A percentile compares a stretch with the other conserved stretches of the same genome.
These are phyloP conservation scores for Entomortierella lignicola DNA, from an alignment of 192 early-diverging fungal genomes.

Conservation along the genomic window DNA sequence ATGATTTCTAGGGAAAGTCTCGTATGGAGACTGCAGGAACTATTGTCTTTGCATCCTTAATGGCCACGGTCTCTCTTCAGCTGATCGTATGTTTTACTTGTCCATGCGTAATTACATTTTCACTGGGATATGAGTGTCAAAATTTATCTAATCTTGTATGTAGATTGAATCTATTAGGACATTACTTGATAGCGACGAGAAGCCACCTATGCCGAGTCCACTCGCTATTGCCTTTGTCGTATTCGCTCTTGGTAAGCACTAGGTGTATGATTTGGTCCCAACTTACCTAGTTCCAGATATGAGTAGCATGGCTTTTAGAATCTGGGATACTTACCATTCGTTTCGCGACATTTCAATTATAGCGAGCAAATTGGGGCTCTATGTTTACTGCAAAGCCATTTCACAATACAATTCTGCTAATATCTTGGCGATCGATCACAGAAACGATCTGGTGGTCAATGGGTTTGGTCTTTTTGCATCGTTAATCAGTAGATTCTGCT, in stretches of 20 bases:
- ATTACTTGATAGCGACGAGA: conserved; percentile 58
- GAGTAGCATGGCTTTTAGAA: no score
- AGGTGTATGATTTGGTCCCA: no score
- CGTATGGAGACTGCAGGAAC: conserved; percentile 86
- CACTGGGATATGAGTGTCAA: no score
- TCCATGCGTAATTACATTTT: no score
- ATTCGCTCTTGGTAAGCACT: conserved; percentile 62
- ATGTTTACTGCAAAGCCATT: conserved; percentile 74
- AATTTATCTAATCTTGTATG: no score
- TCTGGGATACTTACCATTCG: no score
- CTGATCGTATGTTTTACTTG: conserved; percentile 66
- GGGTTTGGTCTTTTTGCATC: conserved; percentile 76
- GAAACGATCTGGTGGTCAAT: conserved; percentile 82
- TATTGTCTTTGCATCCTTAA: conserved; percentile 83
- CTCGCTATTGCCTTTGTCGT: conserved; percentile 68
- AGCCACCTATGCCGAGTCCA: conserved; percentile 60
- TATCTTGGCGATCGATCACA: conserved; percentile 78
- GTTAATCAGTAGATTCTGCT: conserved; percentile 68
- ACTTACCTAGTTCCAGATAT: no score
- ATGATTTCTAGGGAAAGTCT: conserved; percentile 67
- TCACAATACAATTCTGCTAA: conserved; percentile 70
- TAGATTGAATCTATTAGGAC: conserved; percentile 74
- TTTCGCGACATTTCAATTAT: background rate
- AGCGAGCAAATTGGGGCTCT: conserved; percentile 70
- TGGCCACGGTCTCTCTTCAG: conserved; percentile 79